These are phyloP conservation scores for Fusarium sp. DNA, from an alignment of 2,329 filamentous ascomycete genomes.

Conservation along the genomic window DNA sequence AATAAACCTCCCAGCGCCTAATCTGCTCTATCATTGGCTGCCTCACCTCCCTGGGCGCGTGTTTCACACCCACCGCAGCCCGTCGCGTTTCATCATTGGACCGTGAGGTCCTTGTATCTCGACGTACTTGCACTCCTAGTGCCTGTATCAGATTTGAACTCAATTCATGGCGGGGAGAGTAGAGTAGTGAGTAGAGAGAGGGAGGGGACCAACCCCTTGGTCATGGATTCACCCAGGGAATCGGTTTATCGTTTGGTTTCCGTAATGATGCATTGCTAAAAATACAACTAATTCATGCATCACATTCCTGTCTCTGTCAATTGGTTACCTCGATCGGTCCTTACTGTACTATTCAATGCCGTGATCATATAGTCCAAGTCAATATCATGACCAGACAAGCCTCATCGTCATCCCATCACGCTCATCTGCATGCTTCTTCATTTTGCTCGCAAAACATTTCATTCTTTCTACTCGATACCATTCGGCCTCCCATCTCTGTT, in stretches of 20 bases:
- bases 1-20: conserved; percentile 47
- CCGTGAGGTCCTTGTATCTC: conserved; percentile 31
- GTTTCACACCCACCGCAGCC: conserved; percentile 45
- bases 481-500: conserved; percentile 36
- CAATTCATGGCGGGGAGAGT: conserved; percentile 6
- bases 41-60: conserved; percentile 35
- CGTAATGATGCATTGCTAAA: conserved; percentile 28
- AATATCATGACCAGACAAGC: not conserved
- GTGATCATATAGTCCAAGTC: not conserved
- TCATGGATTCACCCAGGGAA: conserved; percentile 15
- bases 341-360: conserved; percentile 7
- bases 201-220: conserved; percentile 18
- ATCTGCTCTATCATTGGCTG: conserved; percentile 45
- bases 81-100: conserved; percentile 45
- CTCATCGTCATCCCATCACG: conserved; percentile 10
- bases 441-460: conserved; percentile 31
- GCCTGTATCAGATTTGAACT: conserved; percentile 43
- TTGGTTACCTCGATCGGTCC: not conserved
- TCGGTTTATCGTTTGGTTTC: conserved; percentile 15
- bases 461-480: conserved; percentile 46
- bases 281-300: conserved; percentile 26
- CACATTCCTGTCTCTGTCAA: conserved; percentile 6
- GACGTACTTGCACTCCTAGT: conserved; percentile 26
- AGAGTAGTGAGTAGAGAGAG: not conserved
- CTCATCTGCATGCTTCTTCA: not conserved